Evolutionary conservation across 2,329 filamentous ascomycete species (phyloP), one percentile per base, ranked within the genome.

Genomic region (Akanthomyces uredinophilus): DNA sequence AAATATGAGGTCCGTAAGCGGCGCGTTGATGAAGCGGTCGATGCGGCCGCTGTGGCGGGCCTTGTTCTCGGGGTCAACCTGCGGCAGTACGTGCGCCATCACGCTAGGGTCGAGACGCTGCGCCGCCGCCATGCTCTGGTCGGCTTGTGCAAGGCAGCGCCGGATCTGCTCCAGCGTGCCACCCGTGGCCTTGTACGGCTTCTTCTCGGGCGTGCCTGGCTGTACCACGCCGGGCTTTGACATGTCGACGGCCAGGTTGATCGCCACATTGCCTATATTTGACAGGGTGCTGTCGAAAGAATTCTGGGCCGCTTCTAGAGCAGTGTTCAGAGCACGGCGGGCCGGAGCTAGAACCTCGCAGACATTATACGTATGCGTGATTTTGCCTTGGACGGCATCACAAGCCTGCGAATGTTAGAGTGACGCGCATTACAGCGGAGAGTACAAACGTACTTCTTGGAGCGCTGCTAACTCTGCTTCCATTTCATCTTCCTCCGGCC

Each of bases 121-220:
- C 41, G 41, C 54, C 4, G 54, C 54, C 2, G 54, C 54, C 54
- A 57, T 47, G 43, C 43, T 46, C 41, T 57, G 41, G 54, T 57
- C 54, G 1, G 54, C 54, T 5, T 5, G 8, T 10, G 43, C 54
- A 11, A 57, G 54, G 24, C 18, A 20, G 6, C 27, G 27, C 27
- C 54, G 16, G n/a, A 57, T 47, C 13, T 20, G 24, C 54, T 57
- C 27, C 27, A 57, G 29, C 2, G 41, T 57, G 4, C 54, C 54
- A 18, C 54, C 54, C 18, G 24, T 46, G 11, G 54, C 54, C 13
- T 37, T 16, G 43, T 24, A n/a, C 27, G 7, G 35, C 18, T 5
- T 32, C 14, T n/a, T 20, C 16, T 16, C 14, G 16, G 7, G 37
- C 10, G 5, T 24, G 54, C 10, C 41, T 16, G 29, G 41, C 5